Percentiles rank a stretch among this genome's conserved stretches.
phyloP scores from a whole-genome alignment of 176 grass and related monocot species.

The Pharus latifolius region DNA sequence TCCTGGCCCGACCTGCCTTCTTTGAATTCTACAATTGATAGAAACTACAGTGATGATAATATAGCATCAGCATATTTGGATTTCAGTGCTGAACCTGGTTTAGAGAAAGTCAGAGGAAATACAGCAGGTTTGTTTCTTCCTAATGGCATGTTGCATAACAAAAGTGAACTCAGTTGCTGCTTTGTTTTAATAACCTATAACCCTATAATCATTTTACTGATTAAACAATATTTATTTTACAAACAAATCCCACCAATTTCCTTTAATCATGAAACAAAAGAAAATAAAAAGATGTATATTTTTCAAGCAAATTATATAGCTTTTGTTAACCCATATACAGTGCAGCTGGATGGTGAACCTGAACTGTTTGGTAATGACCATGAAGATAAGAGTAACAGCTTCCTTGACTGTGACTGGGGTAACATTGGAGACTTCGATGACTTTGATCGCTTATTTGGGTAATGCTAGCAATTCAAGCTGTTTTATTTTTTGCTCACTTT shows the following conservation, averaged over 20 bases:
- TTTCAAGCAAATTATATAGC: conserved; percentile 4
- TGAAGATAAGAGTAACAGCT: conserved; percentile 57
- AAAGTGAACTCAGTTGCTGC: not conserved
- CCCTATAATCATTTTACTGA: not conserved
- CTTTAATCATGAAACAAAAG: not conserved
- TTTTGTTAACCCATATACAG: conserved; percentile 44
- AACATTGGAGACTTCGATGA: conserved; percentile 83
- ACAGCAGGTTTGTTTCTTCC: conserved; percentile 18
- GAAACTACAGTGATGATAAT: conserved; percentile 42
- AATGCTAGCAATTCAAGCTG: not conserved
- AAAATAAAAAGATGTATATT: not conserved
- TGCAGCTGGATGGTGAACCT: conserved; percentile 52
- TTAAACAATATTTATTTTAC: not conserved
- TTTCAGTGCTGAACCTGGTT: conserved; percentile 40
- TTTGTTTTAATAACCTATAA: not conserved
- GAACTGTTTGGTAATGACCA: conserved; percentile 44
- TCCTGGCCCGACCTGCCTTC: conserved; percentile 86
- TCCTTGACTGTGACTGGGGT: conserved; percentile 80
- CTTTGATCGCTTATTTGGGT: conserved; percentile 93
- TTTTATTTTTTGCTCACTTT: not conserved
- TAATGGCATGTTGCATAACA: not conserved
- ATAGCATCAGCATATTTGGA: conserved; percentile 58
- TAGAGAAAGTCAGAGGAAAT: conserved; percentile 48
- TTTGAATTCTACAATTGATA: conserved; percentile 48
- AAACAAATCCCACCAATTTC: too few relatives aligned